Conservation (phyloP, 306 rosid species). For the Sicyos edulis region DNA sequence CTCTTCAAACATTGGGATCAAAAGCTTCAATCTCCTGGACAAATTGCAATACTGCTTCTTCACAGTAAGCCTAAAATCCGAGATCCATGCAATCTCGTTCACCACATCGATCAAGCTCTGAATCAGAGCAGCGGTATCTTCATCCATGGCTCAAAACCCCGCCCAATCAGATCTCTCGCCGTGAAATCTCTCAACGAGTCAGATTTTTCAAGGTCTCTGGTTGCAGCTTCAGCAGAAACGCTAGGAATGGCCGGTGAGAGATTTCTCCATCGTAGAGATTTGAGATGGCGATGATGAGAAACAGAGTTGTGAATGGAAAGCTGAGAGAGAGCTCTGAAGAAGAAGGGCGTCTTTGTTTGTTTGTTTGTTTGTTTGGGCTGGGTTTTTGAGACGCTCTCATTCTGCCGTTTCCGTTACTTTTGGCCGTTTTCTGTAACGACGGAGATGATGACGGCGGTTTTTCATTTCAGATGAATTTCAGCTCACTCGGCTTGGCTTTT, state of each 20-base stretch:
- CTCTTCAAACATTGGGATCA: conserved; percentile 90
- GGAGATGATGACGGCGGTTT: too few relatives aligned
- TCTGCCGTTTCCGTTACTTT: too few relatives aligned
- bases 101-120: conserved; percentile 51
- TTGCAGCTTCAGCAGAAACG: neutral
- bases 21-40: conserved; percentile 75
- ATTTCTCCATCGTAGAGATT: neutral
- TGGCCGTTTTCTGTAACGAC: too few relatives aligned
- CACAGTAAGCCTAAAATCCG: conserved; percentile 63
- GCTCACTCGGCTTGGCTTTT: too few relatives aligned
- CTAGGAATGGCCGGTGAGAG: neutral
- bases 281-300: neutral
- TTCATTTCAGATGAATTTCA: too few relatives aligned
- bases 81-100: conserved; percentile 66
- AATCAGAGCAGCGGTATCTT: conserved; percentile 40
- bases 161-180: conserved; percentile 27
- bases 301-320: neutral
- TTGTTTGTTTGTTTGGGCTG: neutral
- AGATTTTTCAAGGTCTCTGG: neutral
- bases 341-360: neutral
- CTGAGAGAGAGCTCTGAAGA: neutral
- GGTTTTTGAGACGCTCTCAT: conserved; percentile 11
- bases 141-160: conserved; percentile 48
- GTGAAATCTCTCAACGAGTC: neutral
- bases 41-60: conserved; percentile 90